Percentiles rank a stretch among this genome's conserved stretches.
These are phyloP conservation scores for Trichosanthes cucumerina DNA, from an alignment of 306 rosid genomes.

Conservation along the genomic window DNA sequence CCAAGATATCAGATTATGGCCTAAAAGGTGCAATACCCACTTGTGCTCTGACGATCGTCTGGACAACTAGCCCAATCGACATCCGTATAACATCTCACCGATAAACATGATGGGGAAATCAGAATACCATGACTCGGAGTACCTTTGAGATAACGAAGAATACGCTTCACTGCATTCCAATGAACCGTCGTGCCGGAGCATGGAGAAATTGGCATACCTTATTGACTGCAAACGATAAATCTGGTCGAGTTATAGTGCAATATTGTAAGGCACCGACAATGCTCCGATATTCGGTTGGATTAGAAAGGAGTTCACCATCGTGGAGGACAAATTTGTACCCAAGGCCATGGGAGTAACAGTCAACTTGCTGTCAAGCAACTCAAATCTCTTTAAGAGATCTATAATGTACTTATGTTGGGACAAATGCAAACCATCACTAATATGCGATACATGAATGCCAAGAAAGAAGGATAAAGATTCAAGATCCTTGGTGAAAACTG, in stretches of 20 bases:
- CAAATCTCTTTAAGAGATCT: background rate
- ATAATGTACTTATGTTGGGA: background rate
- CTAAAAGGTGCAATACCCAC: background rate
- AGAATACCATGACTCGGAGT: background rate
- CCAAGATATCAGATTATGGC: background rate
- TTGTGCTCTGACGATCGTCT: background rate
- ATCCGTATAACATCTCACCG: background rate
- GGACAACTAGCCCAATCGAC: background rate
- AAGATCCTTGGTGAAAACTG: background rate
- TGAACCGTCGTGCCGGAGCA: background rate
- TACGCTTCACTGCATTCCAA: background rate
- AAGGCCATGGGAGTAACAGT: background rate
- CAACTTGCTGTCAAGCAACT: background rate
- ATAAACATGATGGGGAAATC: too few species aligned
- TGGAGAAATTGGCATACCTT: background rate
- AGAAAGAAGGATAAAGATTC: background rate
- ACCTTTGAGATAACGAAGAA: background rate
- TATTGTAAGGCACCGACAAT: too few species aligned
- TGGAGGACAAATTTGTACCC: background rate
- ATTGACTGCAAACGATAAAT: background rate
- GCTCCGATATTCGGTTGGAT: background rate
- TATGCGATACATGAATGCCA: background rate
- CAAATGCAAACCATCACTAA: background rate
- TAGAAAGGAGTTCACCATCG: background rate
- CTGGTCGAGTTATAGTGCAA: background rate